phyloP scores from a whole-genome alignment of 1,139 yeast species.

The Blastobotrys arbuscula region DNA sequence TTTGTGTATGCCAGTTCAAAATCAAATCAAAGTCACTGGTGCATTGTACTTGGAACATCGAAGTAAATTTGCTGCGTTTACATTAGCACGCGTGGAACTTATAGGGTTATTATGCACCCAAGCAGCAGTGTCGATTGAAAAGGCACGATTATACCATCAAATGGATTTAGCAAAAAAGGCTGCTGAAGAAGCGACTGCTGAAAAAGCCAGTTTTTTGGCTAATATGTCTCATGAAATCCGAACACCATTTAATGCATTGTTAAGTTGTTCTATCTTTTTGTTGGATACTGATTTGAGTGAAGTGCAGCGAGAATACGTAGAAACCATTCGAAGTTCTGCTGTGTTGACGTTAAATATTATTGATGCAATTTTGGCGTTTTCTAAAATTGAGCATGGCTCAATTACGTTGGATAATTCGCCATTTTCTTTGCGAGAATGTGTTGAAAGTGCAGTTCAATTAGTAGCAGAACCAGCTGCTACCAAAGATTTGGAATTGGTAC shows the following conservation, averaged over 20 bases:
- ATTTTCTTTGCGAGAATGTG: constrained; percentile 47
- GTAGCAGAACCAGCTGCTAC: constrained; percentile 49
- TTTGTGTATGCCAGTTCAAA: constrained; percentile 47
- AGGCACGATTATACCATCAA: constrained; percentile 44
- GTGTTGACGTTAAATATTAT: constrained; percentile 50
- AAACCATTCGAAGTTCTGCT: constrained; percentile 49
- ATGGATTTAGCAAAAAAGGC: constrained; percentile 51
- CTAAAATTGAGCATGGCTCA: constrained; percentile 54
- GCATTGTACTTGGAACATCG: constrained; percentile 46
- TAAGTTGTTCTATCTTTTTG: constrained; percentile 51
- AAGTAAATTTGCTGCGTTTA: constrained; percentile 29
- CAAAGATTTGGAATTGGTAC: constrained; percentile 46
- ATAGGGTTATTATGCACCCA: constrained; percentile 47
- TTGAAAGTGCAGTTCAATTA: constrained; percentile 48
- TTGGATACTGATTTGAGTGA: constrained; percentile 45
- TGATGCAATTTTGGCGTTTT: constrained; percentile 53
- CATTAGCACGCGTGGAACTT: constrained; percentile 39
- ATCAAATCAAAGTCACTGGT: constrained; percentile 42
- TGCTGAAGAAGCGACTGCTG: constrained; percentile 57
- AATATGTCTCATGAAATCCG: constrained; percentile 52
- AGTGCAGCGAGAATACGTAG: constrained; percentile 50
- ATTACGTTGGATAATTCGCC: constrained; percentile 43
- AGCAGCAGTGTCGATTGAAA: constrained; percentile 50
- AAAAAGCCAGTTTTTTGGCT: constrained; percentile 51
- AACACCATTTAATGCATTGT: constrained; percentile 52